phyloP scores from a whole-genome alignment of 2,329 filamentous ascomycete species.

The Mycosphaerella arachidis region DNA sequence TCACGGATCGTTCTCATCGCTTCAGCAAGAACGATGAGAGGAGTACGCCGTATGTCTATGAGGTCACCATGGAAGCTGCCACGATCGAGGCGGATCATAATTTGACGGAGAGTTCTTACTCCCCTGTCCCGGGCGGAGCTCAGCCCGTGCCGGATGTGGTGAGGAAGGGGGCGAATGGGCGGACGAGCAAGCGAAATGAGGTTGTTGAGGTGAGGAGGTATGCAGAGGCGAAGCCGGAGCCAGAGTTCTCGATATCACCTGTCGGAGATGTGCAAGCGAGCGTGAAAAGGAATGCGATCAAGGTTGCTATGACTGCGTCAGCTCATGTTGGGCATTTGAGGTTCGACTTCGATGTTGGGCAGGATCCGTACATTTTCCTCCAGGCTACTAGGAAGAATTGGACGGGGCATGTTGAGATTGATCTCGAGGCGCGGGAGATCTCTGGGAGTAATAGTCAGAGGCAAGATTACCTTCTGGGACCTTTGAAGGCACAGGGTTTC shows the following conservation, averaged over 20 bases:
- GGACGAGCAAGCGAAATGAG: slow-evolving; percentile 17
- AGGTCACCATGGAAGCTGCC: slow-evolving; percentile 40
- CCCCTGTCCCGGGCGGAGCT: slow-evolving; percentile 41
- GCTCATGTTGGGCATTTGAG: slow-evolving; percentile 42
- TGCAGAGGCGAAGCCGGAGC: slow-evolving; percentile 16
- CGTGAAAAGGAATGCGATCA: slow-evolving; percentile 13
- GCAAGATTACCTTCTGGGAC: slow-evolving; percentile 46
- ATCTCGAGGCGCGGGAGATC: slow-evolving; percentile 36
- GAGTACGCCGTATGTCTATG: slow-evolving; percentile 46
- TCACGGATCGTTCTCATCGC: slow-evolving; percentile 39
- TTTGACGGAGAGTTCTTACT: slow-evolving; percentile 32
- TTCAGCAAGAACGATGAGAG: slow-evolving; percentile 43
- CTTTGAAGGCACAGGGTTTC: slow-evolving; percentile 40
- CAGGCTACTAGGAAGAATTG: slow-evolving; percentile 45
- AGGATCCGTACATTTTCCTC: slow-evolving; percentile 40
- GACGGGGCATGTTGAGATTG: slow-evolving; percentile 42
- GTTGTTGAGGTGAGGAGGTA: slow-evolving; percentile 1
- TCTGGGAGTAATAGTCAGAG: slow-evolving; percentile 45
- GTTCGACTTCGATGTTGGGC: slow-evolving; percentile 34
- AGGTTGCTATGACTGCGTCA: slow-evolving; percentile 40
- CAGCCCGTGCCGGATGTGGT: slow-evolving; percentile 37
- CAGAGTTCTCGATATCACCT: background rate
- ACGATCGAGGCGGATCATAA: slow-evolving; percentile 28
- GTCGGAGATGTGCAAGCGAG: background rate
- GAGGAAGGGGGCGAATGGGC: slow-evolving; percentile 40